Conservation (phyloP, 306 rosid species). For the Fragaria iinumae region DNA sequence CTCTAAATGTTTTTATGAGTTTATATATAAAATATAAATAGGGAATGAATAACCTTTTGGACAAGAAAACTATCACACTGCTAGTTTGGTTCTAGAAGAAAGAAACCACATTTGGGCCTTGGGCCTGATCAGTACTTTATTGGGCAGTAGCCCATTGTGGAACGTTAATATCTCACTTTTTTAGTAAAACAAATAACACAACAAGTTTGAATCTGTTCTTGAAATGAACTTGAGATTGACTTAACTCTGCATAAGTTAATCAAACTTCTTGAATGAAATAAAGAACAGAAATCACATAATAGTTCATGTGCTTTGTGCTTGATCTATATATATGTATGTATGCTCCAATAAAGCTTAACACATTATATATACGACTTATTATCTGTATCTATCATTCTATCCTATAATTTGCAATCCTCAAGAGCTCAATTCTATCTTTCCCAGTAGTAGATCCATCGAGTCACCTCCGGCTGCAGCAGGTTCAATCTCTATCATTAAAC, state of each 20-base stretch:
- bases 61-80: conserved; percentile 8
- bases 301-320: background rate
- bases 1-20: too few relatives aligned
- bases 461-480: conserved; percentile 12
- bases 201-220: background rate
- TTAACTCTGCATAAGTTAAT: background rate
- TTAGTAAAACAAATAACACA: background rate
- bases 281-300: background rate
- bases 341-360: background rate
- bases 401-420: background rate
- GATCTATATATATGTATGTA: background rate
- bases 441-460: background rate
- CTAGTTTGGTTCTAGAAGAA: too few relatives aligned
- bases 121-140: too few relatives aligned
- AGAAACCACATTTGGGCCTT: too few relatives aligned
- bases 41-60: background rate
- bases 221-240: background rate
- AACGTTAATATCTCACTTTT: too few relatives aligned
- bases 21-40: too few relatives aligned
- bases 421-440: background rate
- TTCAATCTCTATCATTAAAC: conserved; percentile 54
- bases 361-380: background rate
- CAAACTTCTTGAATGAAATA: background rate
- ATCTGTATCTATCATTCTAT: background rate
- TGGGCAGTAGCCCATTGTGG: too few relatives aligned